Base-by-base conservation (phyloP, 495 filamentous ascomycete genomes). In the Bryoglossum gracile region DNA sequence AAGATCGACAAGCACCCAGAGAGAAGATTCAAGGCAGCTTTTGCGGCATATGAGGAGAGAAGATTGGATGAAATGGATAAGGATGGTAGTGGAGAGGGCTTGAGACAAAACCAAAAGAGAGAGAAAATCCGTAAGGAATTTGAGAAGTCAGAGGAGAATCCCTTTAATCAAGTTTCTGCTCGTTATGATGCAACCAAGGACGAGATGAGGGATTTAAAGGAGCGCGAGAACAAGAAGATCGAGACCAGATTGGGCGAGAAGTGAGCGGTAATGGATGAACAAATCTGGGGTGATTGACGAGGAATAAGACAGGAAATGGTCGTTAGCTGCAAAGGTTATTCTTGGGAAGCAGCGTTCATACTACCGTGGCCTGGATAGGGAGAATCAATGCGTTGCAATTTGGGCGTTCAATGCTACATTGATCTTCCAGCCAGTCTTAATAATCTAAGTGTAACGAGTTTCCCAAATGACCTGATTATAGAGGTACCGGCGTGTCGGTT, bases 1-100 rank as follows among this genome's bases (percentile, higher is more conserved):
- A 87, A 92, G 66, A 67, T 95, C 30, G 92, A 98, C 61, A 71
- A 80, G 23, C 88, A 98, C 60, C 88, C 90, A 0, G 87, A 94
- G 68, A 69, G 86, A 28, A 68, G 94, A 44, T 90, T 80, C 67
- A 86, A 86, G 70, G 89, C 91, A 2, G 92, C 92, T 2, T 94
- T 87, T 65, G 76, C 84, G n/a, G 81, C 75, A 43, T 96, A 77
- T 60, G 88, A 95, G 68, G 88, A 88, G 53, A 68, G 85, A n/a
- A 73, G 91, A 44, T 62, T 96, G 51, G 74, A 80, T 3, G 89
- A 97, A 72, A 81, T 97, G 69, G 83, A 88, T 49, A 67, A 77
- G 47, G 94, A 97, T 64, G 73, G 73, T 17, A 74, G 59, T 44
- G 73, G 81, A 28, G 77, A 81, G 46, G 89, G 86, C 1, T 64